Evolutionary conservation across 2,329 filamentous ascomycete genomes (phyloP).

Genomic region (Aspergillus melleus): DNA sequence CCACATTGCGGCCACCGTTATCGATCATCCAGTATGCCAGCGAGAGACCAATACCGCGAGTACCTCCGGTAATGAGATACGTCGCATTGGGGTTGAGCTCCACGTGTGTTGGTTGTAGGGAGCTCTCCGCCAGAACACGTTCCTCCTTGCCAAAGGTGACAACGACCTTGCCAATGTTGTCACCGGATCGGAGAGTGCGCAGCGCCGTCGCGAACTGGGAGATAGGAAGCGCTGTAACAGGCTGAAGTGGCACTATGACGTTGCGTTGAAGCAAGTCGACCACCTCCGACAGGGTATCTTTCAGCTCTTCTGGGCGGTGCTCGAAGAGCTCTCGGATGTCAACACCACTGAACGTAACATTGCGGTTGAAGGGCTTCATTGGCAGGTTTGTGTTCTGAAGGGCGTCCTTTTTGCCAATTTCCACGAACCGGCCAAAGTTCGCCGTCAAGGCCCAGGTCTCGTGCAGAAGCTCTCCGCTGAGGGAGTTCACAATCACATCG

Average conservation of each 20-base stretch:
- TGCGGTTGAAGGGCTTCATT: not conserved
- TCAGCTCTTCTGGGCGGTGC: not conserved
- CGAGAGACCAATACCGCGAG: not conserved
- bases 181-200: not conserved
- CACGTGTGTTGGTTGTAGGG: not conserved
- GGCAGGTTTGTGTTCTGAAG: not conserved
- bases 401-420: not conserved
- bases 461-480: slow-evolving; percentile 24
- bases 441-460: slow-evolving; percentile 26
- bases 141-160: not conserved
- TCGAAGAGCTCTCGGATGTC: not conserved
- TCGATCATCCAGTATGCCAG: not conserved
- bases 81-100: not conserved
- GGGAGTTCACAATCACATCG: slow-evolving; percentile 26
- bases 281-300: not conserved
- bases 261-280: not conserved
- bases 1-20: not conserved
- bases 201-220: not conserved
- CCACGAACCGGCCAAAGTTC: slow-evolving; percentile 24
- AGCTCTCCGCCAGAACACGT: not conserved
- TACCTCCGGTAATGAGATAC: not conserved
- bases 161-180: not conserved
- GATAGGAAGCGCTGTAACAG: not conserved
- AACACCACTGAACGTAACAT: not conserved
- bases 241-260: not conserved